Evolutionary conservation across 2,329 filamentous ascomycete species (phyloP), one percentile per base, ranked within the genome.

Genomic region (Aspergillus tamarii): DNA sequence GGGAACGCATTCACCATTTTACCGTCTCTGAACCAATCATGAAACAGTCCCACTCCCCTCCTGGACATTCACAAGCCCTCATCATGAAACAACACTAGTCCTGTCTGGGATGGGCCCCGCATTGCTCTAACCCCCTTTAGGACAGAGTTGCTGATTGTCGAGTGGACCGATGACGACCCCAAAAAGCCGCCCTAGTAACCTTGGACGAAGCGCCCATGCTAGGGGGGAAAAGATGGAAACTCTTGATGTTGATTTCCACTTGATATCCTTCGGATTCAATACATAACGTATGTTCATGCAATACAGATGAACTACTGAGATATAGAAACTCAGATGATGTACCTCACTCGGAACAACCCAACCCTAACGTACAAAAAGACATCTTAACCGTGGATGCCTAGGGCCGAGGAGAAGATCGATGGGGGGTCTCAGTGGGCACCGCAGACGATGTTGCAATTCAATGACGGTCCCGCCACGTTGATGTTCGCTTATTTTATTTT

Each of bases 11-110:
- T 50, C 12, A 54, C 34, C 26, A 21, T 32, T 41, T 23, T 34
- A 19, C 59, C 39, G 34, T 45, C 52, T n/a, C 21, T 43, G 53
- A 46, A 34, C 46, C 55, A 60, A 60, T 60, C 28, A 60, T 60
- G 57, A 60, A 60, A 60, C 57, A 46, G 30, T 39, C 50, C 43
- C 58, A 43, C 34, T 28, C 39, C 52, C 43, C 57, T 57, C 26
- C 53, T 55, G n/a, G 23, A 46, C 32, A 19, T 39, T 21, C 60
- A 36, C 65, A 54, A 59, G 46, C 62, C 65, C 57, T 67, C 59
- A 65, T 66, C 59, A 41, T 70, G 68, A 69, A 69, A 70, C 68
- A 57, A n/a, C 39, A 45, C 62, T 66, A 67, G 45, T 50, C 66
- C 63, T 14, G 16, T 66, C 52, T 58, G 30, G 53, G 36, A 46